Evolutionary conservation across 2,329 filamentous ascomycete genomes (phyloP), one percentile per base, ranked within the genome.

Genomic region (Fusarium chuoi): DNA sequence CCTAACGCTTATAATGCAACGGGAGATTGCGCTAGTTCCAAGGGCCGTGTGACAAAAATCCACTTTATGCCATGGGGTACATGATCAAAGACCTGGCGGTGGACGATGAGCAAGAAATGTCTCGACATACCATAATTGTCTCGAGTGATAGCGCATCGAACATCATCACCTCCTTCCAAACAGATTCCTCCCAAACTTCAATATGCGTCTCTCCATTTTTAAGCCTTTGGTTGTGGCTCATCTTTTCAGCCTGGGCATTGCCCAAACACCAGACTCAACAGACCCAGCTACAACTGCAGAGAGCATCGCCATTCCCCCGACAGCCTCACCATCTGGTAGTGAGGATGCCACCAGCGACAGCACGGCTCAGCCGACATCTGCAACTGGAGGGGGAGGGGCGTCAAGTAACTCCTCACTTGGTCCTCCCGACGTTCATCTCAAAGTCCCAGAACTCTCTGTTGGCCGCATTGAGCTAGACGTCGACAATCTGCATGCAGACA

Each of bases 341-440:
- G 44, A 15, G 2, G 55, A 22, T 14, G 22, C 39, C 11, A 49
- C 20, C 10, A 45, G 56, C 26, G 65, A 28, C 17, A 52, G 51
- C 65, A 44, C 67, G 54, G n/a, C 61, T 6, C 38, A 65, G 7
- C 46, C 68, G 1, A 64, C 44, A 11, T 14, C 42, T 12, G 17
- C 30, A 6, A 28, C 61, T 13, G 56, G 18, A 11, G 55, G 54
- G 36, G 60, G 61, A 33, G 42, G 30, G 18, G 51, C 45, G 12
- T 70, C 67, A 24, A 52, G 14, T 30, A 70, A 54, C 49, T 71
- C 68, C 2, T 70, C 68, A 2, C 68, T 46, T 30, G 68, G 68
- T 26, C 68, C 68, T 44, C 67, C 68, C 22, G 68, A 70, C 42
- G 67, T 70, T 26, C 67, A 70, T 24, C 68, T 70, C 18, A 70